Conservation (phyloP, 495 filamentous ascomycete genomes). For the Penicillium verhagenii region DNA sequence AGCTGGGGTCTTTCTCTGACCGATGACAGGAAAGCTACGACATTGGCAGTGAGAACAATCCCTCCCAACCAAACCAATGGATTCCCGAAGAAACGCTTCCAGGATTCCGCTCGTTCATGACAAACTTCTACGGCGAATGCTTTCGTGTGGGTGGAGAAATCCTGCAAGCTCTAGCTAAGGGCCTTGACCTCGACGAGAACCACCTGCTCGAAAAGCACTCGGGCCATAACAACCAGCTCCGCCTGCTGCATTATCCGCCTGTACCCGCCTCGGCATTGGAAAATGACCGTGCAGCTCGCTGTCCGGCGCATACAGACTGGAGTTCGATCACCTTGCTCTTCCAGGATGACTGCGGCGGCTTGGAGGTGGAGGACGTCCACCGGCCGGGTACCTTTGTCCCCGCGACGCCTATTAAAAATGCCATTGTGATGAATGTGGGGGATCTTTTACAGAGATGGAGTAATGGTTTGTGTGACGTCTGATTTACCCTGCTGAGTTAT, state of each 20-base stretch:
- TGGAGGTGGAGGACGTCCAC: conserved; percentile 56
- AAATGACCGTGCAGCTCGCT: conserved; percentile 45
- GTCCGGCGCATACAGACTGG: conserved; percentile 56
- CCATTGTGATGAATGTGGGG: conserved; percentile 58
- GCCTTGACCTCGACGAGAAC: conserved; percentile 46
- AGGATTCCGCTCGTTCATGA: conserved; percentile 60
- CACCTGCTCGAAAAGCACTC: conserved; percentile 54
- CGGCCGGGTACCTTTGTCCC: conserved; percentile 50
- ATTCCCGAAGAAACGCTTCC: conserved; percentile 56
- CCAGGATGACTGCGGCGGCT: conserved; percentile 52
- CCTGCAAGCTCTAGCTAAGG: conserved; percentile 53
- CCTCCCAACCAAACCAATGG: conserved; percentile 63
- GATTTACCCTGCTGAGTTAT: neutral
- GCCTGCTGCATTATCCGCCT: conserved; percentile 65
- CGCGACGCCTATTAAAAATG: conserved; percentile 48
- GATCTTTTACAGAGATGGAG: conserved; percentile 63
- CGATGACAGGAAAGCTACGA: conserved; percentile 61
- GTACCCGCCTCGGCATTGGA: conserved; percentile 49
- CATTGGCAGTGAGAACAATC: conserved; percentile 58
- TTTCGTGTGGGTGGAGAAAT: conserved; percentile 43
- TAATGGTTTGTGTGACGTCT: conserved; percentile 41
- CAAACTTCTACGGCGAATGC: conserved; percentile 55
- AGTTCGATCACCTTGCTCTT: conserved; percentile 52
- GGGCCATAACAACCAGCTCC: conserved; percentile 60
- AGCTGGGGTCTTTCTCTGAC: neutral